A percentile compares a stretch with the other conserved stretches of the same genome.
These are phyloP conservation scores for Penicillium freii DNA, from an alignment of 2,329 filamentous ascomycete genomes.

Conservation along the genomic window DNA sequence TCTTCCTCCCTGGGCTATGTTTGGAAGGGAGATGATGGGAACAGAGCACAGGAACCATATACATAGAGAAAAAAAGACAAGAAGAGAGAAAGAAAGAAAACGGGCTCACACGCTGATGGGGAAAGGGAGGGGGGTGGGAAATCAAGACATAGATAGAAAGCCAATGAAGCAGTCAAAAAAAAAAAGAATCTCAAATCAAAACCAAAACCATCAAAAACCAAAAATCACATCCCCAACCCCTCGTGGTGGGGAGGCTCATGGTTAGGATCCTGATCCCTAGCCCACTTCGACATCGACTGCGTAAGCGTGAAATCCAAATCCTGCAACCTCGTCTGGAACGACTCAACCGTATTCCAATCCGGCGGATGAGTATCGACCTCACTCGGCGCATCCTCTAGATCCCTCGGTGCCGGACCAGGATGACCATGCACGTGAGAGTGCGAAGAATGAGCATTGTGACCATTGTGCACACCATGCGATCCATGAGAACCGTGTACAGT, in stretches of 20 bases:
- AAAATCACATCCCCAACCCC: slow-evolving; percentile 22
- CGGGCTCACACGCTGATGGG: neutral
- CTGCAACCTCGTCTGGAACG: slow-evolving; percentile 22
- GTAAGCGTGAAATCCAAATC: slow-evolving; percentile 18
- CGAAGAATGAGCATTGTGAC: neutral
- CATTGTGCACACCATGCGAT: neutral
- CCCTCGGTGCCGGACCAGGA: neutral
- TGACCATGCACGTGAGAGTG: neutral
- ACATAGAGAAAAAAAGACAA: neutral
- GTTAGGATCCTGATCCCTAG: slow-evolving; percentile 22
- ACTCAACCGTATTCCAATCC: slow-evolving; percentile 24
- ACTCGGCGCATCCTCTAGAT: slow-evolving; percentile 13
- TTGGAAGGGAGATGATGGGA: slow-evolving; percentile 1
- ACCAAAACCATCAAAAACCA: neutral
- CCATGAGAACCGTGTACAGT: neutral
- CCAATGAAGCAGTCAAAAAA: neutral
- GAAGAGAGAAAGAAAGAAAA: slow-evolving; percentile 3
- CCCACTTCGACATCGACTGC: slow-evolving; percentile 25
- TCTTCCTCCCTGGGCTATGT: slow-evolving; percentile 10
- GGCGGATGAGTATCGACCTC: slow-evolving; percentile 12
- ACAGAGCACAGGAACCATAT: slow-evolving; percentile 2
- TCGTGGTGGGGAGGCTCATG: slow-evolving; percentile 23
- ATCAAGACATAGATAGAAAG: neutral
- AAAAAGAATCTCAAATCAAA: neutral
- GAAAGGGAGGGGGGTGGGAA: neutral